Conservation (phyloP, 1,284 basidiomycete genomes). For the Pseudomicrostroma phylloplanum region DNA sequence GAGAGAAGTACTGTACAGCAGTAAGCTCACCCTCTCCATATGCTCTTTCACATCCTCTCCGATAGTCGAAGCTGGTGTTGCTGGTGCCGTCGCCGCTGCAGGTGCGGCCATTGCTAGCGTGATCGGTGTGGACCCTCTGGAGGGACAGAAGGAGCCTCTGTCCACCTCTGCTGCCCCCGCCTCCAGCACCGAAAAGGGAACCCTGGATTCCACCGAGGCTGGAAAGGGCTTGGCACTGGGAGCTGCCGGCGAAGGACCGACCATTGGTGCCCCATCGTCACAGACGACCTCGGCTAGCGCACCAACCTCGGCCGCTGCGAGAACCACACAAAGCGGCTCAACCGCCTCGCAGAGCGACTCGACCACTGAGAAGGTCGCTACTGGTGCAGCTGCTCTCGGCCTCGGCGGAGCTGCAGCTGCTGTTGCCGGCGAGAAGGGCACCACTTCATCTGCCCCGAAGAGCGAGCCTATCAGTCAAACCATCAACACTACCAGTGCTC, state of each 20-base stretch:
- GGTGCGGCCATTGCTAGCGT: conserved; percentile 6
- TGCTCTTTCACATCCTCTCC: not conserved
- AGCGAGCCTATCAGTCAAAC: too few species aligned
- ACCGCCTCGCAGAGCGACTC: not conserved
- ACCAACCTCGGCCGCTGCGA: too few species aligned
- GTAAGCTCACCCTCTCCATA: not conserved
- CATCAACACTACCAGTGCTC: too few species aligned
- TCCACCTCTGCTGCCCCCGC: not conserved
- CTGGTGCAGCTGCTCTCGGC: not conserved
- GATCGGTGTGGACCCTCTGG: not conserved
- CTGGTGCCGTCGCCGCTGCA: not conserved
- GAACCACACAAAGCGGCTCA: not conserved
- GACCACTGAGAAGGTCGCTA: not conserved
- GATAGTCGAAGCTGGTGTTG: not conserved
- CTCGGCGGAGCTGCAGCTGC: not conserved
- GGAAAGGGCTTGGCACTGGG: not conserved
- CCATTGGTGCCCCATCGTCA: not conserved
- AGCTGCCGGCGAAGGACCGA: not conserved
- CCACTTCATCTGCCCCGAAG: not conserved
- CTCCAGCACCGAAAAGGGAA: not conserved
- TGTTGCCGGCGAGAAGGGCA: not conserved
- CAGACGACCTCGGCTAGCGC: too few species aligned
- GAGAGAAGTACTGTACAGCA: not conserved
- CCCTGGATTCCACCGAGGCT: not conserved
- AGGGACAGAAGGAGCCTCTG: not conserved